Conservation (phyloP, 129 eudicot species). For the Flaveria linearis region DNA sequence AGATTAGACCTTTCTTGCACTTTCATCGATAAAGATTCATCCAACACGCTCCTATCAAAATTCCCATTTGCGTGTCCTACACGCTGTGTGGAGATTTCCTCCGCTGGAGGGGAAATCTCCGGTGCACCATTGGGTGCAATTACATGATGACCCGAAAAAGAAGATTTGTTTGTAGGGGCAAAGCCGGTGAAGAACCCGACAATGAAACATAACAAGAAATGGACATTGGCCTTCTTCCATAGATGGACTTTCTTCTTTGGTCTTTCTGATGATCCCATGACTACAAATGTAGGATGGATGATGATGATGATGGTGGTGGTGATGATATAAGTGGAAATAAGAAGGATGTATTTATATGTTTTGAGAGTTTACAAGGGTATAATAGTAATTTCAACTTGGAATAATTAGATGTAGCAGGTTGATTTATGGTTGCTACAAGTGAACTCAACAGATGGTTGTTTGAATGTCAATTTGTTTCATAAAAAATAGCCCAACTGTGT, state of each 20-base stretch:
- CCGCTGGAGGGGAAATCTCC: slow-evolving; percentile 46
- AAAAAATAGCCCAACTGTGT: neutral
- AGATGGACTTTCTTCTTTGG: slow-evolving; percentile 65
- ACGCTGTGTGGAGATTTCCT: slow-evolving; percentile 28
- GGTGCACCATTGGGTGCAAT: slow-evolving; percentile 36
- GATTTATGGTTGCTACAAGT: slow-evolving; percentile 40
- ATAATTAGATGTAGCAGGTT: slow-evolving; percentile 36
- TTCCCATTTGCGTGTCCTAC: slow-evolving; percentile 21
- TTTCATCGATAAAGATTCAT: slow-evolving; percentile 39
- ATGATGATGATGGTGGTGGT: neutral
- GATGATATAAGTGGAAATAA: slow-evolving; percentile 11
- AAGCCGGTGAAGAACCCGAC: slow-evolving; percentile 94
- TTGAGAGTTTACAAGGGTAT: slow-evolving; percentile 24
- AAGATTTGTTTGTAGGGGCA: slow-evolving; percentile 69
- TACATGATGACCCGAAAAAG: slow-evolving; percentile 21
- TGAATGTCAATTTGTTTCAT: slow-evolving; percentile 7
- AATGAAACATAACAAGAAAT: slow-evolving; percentile 76
- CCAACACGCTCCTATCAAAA: slow-evolving; percentile 48
- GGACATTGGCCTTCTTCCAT: slow-evolving; percentile 89
- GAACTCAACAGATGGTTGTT: slow-evolving; percentile 33
- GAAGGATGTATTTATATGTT: slow-evolving; percentile 19
- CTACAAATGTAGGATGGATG: neutral
- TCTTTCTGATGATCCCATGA: slow-evolving; percentile 73
- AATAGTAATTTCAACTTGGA: slow-evolving; percentile 13
- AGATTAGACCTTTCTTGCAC: slow-evolving; percentile 27